A percentile compares a stretch with the other conserved stretches of the same genome.
phyloP scores from a whole-genome alignment of 2,329 filamentous ascomycete species.

The Ustilaginoidea virens region DNA sequence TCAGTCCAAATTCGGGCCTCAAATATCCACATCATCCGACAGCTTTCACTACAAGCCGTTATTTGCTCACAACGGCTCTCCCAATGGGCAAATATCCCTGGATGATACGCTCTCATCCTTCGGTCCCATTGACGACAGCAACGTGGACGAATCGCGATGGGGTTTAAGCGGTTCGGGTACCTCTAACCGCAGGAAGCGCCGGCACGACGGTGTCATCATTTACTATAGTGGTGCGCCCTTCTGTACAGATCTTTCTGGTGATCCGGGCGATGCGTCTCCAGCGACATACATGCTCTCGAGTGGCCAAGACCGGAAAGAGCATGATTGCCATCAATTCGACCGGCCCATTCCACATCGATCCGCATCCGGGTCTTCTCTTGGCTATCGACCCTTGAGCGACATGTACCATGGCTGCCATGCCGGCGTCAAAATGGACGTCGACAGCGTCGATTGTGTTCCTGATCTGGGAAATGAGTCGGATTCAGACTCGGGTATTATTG shows the following conservation, averaged over 20 bases:
- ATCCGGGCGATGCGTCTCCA: conserved; percentile 34
- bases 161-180: conserved; percentile 31
- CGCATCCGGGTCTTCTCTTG: conserved; percentile 34
- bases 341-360: conserved; percentile 21
- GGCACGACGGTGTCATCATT: conserved; percentile 59
- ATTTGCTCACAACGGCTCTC: conserved; percentile 35
- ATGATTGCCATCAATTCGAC: conserved; percentile 7
- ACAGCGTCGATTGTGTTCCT: conserved; percentile 11
- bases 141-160: conserved; percentile 30
- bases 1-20: conserved; percentile 23
- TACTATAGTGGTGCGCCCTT: conserved; percentile 72
- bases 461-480: conserved; percentile 19
- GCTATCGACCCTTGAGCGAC: conserved; percentile 34
- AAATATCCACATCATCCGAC: conserved; percentile 23
- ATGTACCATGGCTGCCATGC: conserved; percentile 6
- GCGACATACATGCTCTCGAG: conserved; percentile 33
- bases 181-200: conserved; percentile 34
- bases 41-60: conserved; percentile 50
- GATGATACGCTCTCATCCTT: conserved; percentile 35
- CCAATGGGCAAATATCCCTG: conserved; percentile 29
- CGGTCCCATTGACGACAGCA: conserved; percentile 31
- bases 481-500: conserved; percentile 21
- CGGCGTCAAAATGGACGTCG: conserved; percentile 14
- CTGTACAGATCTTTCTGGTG: conserved; percentile 64
- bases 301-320: conserved; percentile 18